Base-by-base conservation (phyloP, 805 yeast genomes). In the Saccharomycopsis amapae region DNA sequence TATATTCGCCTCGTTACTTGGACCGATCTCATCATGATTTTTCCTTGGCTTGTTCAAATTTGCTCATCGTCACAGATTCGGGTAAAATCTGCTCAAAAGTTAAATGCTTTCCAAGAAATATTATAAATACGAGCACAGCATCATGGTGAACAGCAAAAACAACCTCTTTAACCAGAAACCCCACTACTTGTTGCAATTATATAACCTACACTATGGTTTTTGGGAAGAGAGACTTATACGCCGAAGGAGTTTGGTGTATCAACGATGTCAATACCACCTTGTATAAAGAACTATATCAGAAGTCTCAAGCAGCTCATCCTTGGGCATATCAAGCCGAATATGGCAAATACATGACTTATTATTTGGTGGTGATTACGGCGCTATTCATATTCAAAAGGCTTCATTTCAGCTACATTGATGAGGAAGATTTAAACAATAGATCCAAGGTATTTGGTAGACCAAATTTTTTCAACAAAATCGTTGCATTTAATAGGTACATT, bases 401-500 rank as follows among this genome's bases (percentile, higher is more conserved):
- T 12, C 3, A 23, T 19, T 46, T 31, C 19, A 18, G 24, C 17
- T 31, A 19, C 13, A 20, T 46, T 20, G 49, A 46, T 25, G 32
- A 23, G 13, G 5, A 22, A 6, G 37, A 41, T 19, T 9, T 24
- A 10, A 23, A 37, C 19, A 37, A 17, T 15, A 18, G n/a, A 17
- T 4, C 5, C 10, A 19, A 2, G n/a, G 17, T 18, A 5, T 17
- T 5, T 4, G 24, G 4, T 12, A 43, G 28, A 24, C 23, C 31
- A 17, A n/a, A 9, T 5, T 28, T 25, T 9, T 37, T 28, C 17
- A 15, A 61, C 22, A 62, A 57, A 41, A 5, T 55, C 5, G 48
- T 55, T 1, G 67, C 70, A 1, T n/a, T 57, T 1, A 52, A 59
- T 18, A 56, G 72, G 51, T 56, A 44, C 15, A 19, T 66, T 3